phyloP scores from a whole-genome alignment of 306 rosid species.

The Lithocarpus polystachyus region DNA sequence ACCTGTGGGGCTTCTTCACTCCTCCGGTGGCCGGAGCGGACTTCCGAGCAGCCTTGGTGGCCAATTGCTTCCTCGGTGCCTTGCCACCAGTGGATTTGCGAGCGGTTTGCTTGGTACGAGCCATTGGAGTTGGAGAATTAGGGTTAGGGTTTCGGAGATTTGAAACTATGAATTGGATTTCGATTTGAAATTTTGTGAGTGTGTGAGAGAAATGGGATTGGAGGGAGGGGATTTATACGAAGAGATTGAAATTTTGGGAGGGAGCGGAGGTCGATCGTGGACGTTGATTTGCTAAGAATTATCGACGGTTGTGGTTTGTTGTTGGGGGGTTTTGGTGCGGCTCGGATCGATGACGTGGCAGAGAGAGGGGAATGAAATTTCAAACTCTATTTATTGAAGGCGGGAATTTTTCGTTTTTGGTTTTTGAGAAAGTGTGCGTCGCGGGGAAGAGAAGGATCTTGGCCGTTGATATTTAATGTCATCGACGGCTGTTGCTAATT shows the following conservation, averaged over 20 bases:
- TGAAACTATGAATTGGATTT: not conserved
- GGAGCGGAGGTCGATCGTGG: not conserved
- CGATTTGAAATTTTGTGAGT: no score
- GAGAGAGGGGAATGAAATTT: not conserved
- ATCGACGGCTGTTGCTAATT: not conserved
- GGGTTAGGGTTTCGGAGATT: not conserved
- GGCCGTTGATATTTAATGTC: not conserved
- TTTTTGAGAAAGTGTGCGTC: not conserved
- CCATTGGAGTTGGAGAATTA: constrained; percentile 1
- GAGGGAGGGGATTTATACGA: not conserved
- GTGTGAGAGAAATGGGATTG: not conserved
- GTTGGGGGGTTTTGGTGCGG: no score
- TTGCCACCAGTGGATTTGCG: constrained; percentile 35
- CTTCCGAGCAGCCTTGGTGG: constrained; percentile 34
- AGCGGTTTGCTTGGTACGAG: constrained; percentile 36
- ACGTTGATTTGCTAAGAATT: not conserved
- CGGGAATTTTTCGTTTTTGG: not conserved
- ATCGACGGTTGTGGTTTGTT: not conserved
- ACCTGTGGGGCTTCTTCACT: constrained; percentile 37
- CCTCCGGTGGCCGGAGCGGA: constrained; percentile 39
- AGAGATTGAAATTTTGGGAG: not conserved
- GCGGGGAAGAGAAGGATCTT: not conserved
- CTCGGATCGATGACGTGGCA: not conserved
- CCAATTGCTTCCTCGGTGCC: constrained; percentile 36
- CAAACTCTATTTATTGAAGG: not conserved